Evolutionary conservation across 176 grass and related monocot genomes (phyloP), one percentile per base, ranked within the genome.

Genomic region (Zoysia japonica): DNA sequence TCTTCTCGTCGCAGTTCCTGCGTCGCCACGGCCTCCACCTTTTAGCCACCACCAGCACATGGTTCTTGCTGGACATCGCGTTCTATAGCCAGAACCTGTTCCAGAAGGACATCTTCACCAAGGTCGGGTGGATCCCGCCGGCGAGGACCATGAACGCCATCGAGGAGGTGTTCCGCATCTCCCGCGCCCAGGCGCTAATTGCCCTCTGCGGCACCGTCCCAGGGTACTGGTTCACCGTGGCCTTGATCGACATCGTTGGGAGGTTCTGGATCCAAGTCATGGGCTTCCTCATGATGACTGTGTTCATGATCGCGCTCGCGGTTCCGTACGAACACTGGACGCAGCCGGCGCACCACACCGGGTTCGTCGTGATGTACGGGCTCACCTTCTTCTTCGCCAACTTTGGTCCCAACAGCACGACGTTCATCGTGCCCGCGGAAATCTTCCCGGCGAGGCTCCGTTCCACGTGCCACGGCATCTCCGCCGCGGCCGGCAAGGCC

Each of bases 71-170:
- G 28, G 93, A 97, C 52, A 86, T 97, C 68, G 90, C 93, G 6
- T 93, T 93, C 87, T 97, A 97, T 80, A 90, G 88, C 45, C 91
- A 97, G 81, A 97, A 97, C 80, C 81, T 97, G 5, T 93, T 97
- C 75, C 93, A 97, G 71, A 93, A 97, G 81, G 91, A 97, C 75
- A 97, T 97, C 86, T 97, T 93, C 69, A 91, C 11, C 75, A 89
- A 87, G 47, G 65, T 91, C 36, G 86, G 88, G 2, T 97, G 93
- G 93, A 93, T 97, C 42, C 91, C 91, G 3, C 70, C 77, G 39
- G 80, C 88, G 2, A 74, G 9, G 1, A 91, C 88, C 53, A 93
- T 97, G 90, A 89, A 77, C 54, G 93, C 93, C 13, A 35, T 97
- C 44, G 93, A 97, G 71, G 90, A 97, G 66, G 42, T 93, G 1